Base-by-base conservation (phyloP, 2,329 filamentous ascomycete species). In the Penicillium concentricum region DNA sequence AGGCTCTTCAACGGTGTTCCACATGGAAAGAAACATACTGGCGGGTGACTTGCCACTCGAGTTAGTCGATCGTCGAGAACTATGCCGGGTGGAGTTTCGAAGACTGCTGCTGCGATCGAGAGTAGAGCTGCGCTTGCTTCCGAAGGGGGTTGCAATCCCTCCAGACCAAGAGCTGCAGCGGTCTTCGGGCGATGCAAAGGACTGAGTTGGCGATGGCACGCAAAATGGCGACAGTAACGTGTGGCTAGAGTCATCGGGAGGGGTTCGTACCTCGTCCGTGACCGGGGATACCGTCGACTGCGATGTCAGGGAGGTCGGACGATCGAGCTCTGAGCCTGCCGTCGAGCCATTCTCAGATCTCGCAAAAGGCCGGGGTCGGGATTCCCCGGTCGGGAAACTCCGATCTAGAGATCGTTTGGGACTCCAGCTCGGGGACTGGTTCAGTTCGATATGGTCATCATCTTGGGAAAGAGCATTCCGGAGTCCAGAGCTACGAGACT, bases 1-100 rank as follows among this genome's bases (percentile, higher is more conserved):
- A 65, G 68, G 69, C 56, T 74, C 77, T 51, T 67, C 78, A 52
- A 57, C 68, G 54, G 66, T 73, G 49, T 73, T 77, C 74, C 80
- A 85, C 64, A 80, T 78, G n/a, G 82, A 81, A 24, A 86, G 73
- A 61, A 84, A 86, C 18, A 79, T 80, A 44, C 81, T 82, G 13
- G 84, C 84, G 1, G 83, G 83, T 6, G 84, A 86, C 68, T 82
- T 83, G 53, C 80, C 81, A 24, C 72, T 80, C 57, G 70, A 81
- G 64, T 63, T 71, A 22, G 78, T 80, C 5, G 82, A 83, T 24
- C 81, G 78, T 28, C 76, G 76, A 15, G 80, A 81, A 24, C 68
- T 59, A 26, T 69, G 67, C 22, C 71, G 72, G 9, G 66, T 70
- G 12, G 67, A 62, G 53, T 69, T 69, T 32, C 75, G 71, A 52